A percentile compares a stretch with the other conserved stretches of the same genome.
These are phyloP conservation scores for Brassica carinata DNA, from an alignment of 345 rosid species.

Conservation along the genomic window DNA sequence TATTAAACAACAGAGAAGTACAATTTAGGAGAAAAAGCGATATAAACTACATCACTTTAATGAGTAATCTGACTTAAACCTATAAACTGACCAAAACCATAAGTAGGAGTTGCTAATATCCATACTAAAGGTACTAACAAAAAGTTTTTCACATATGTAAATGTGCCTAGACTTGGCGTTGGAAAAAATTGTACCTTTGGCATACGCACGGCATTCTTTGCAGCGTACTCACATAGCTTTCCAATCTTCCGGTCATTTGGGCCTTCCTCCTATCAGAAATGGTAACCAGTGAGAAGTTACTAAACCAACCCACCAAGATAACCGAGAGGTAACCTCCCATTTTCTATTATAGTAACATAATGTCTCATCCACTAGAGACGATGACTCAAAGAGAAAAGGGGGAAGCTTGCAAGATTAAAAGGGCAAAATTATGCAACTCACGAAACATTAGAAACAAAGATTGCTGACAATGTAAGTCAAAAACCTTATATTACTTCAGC, in stretches of 20 bases:
- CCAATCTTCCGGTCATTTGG: constrained; percentile 89
- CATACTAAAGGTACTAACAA: too few species aligned
- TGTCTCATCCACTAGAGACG: neutral
- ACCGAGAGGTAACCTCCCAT: neutral
- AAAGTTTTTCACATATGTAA: too few species aligned
- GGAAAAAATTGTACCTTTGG: constrained; percentile 94
- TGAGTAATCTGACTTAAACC: neutral
- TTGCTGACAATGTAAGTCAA: too few species aligned
- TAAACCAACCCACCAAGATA: constrained; percentile 1
- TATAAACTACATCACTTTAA: neutral
- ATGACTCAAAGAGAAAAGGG: too few species aligned
- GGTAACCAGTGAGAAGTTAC: neutral
- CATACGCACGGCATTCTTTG: constrained; percentile 86
- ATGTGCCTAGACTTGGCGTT: constrained; percentile 4
- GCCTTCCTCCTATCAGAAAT: constrained; percentile 73
- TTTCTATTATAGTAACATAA: neutral
- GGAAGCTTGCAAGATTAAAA: too few species aligned
- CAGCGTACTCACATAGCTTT: constrained; percentile 94
- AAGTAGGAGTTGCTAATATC: neutral
- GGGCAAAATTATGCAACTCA: too few species aligned
- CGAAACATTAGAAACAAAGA: too few species aligned
- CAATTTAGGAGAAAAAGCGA: neutral
- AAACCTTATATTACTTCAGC: too few species aligned
- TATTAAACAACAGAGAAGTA: neutral
- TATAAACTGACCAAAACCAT: neutral